A percentile compares a stretch with the other conserved stretches of the same genome.
These are phyloP conservation scores for Adansonia gregorii DNA, from an alignment of 441 rosid genomes.

Conservation along the genomic window DNA sequence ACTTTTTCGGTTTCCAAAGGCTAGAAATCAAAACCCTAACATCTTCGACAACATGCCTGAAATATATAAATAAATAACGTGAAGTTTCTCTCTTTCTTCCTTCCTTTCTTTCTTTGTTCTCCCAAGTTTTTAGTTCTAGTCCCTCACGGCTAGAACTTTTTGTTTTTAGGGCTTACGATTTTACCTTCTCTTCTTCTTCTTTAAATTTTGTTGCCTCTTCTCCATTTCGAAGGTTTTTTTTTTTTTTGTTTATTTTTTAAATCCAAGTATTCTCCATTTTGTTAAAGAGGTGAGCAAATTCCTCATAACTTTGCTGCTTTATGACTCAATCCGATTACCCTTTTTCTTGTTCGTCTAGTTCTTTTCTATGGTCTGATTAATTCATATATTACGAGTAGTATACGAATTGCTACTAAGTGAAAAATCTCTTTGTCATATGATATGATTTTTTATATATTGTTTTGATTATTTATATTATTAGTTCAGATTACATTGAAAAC, in stretches of 20 bases:
- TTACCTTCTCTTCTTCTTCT: not conserved
- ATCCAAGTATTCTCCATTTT: not conserved
- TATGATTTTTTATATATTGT: not conserved
- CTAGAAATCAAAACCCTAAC: slow-evolving; percentile 21
- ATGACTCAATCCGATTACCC: not conserved
- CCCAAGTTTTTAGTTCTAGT: no score
- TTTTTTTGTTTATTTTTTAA: no score
- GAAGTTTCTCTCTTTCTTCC: not conserved
- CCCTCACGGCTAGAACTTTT: not conserved
- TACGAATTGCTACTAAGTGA: not conserved
- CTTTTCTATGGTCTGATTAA: not conserved
- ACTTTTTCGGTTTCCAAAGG: not conserved
- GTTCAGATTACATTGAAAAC: not conserved
- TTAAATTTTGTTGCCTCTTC: not conserved
- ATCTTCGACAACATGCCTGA: not conserved
- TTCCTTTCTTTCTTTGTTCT: not conserved
- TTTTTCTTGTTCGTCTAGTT: not conserved
- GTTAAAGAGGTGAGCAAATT: not conserved
- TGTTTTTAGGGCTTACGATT: not conserved
- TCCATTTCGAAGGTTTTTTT: not conserved
- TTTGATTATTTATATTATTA: not conserved
- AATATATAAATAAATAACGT: not conserved
- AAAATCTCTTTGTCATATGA: not conserved
- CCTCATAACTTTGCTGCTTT: not conserved
- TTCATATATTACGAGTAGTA: not conserved